These are phyloP conservation scores for Solanum rostratum DNA, from an alignment of 257 asterid genomes.

Conservation along the genomic window DNA sequence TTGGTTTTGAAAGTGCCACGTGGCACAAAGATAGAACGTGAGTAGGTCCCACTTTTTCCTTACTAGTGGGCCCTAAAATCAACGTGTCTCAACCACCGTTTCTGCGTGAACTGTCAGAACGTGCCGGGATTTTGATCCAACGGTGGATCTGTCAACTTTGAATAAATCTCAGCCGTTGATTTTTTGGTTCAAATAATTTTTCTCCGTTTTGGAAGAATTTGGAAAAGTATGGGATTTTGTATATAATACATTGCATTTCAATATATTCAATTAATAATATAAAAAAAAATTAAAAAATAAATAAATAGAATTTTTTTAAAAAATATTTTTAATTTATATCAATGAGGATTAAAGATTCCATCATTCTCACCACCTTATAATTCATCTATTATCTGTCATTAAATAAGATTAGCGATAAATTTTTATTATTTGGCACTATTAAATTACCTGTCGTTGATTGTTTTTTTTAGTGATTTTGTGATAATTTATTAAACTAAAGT, in stretches of 20 bases:
- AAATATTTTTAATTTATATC: background rate
- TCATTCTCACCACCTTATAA: background rate
- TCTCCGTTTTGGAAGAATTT: conserved; percentile 4
- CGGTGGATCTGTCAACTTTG: conserved; percentile 1
- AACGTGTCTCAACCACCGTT: conserved; percentile 48
- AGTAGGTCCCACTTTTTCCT: conserved; percentile 36
- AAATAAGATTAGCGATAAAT: background rate
- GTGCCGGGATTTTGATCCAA: conserved; percentile 19
- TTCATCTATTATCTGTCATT: background rate
- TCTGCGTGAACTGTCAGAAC: conserved; percentile 32
- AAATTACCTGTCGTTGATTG: background rate
- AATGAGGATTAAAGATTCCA: background rate
- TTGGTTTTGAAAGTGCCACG: conserved; percentile 11
- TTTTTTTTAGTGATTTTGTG: background rate
- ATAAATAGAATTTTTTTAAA: background rate
- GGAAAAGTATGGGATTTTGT: conserved; percentile 20
- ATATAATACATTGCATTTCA: conserved; percentile 33
- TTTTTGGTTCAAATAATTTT: conserved; percentile 10
- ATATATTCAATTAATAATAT: background rate
- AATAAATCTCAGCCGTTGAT: conserved; percentile 17
- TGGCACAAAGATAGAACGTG: conserved; percentile 57
- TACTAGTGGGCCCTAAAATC: background rate
- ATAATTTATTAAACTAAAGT: background rate
- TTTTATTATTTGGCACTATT: background rate
- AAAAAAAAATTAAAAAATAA: background rate